Evolutionary conservation across 164 flowering plant genomes (phyloP).

Genomic region (Piper betle): DNA sequence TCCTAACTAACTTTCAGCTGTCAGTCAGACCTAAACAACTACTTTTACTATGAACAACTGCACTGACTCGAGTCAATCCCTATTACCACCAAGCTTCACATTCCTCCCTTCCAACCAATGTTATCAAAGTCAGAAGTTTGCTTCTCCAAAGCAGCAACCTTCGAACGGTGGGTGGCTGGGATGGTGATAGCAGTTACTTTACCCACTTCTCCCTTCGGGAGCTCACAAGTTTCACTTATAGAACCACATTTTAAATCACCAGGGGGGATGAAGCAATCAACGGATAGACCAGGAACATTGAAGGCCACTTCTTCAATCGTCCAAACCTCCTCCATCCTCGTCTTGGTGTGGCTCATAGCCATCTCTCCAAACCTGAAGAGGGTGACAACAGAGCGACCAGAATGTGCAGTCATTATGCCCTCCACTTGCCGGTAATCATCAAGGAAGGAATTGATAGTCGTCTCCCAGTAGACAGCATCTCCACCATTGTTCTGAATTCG

Average conservation of each 20-base stretch:
- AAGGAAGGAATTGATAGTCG: conserved; percentile 56
- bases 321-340: conserved; percentile 62
- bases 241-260: conserved; percentile 32
- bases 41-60: background rate
- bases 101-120: background rate
- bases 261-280: conserved; percentile 60
- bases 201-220: background rate
- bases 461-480: conserved; percentile 63
- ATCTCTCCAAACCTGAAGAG: conserved; percentile 60
- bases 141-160: background rate
- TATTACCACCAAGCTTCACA: background rate
- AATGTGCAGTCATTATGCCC: conserved; percentile 61
- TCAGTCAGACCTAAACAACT: background rate
- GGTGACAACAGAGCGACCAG: conserved; percentile 48
- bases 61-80: background rate
- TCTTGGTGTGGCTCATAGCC: conserved; percentile 66
- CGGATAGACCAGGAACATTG: conserved; percentile 48
- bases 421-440: conserved; percentile 53
- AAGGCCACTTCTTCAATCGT: conserved; percentile 62
- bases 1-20: background rate
- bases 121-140: background rate
- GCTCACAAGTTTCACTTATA: background rate
- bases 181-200: background rate
- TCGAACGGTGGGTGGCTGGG: background rate
- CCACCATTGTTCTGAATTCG: conserved; percentile 52